Evolutionary conservation across 768 basidiomycete genomes (phyloP), one percentile per base, ranked within the genome.

Genomic region (Boletus rubroflammeus): DNA sequence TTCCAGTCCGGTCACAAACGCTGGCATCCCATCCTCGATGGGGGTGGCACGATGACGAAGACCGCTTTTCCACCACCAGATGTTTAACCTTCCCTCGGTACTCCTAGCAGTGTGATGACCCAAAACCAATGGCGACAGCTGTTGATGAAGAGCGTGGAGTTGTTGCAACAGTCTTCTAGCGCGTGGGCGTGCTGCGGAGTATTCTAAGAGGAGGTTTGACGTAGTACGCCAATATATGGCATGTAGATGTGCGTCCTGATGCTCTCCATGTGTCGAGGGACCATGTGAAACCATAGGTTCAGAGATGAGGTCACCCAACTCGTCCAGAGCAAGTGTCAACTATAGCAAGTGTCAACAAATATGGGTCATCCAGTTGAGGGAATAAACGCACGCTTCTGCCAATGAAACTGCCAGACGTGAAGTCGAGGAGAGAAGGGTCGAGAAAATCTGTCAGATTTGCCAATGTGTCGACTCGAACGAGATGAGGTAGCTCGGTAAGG

Each of bases 161-260:
- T 55, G 56, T 31, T 50, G 54, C 13, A 61, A 46, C 3, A 68
- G 13, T 31, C 34, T 54, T 49, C 50, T 56, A 15, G 51, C 56
- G 14, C 60, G 71, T 7, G 53, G 59, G 32, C 65, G 63, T 15
- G 63, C 60, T 26, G 67, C 67, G 5, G 69, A 67, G 51, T 70
- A 72, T 51, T 70, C 70, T 25, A 70, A 51, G 19, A 72, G 62
- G 15, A 70, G 65, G 39, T 67, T 70, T 5, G 70, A 70, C 1
- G 68, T 41, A 5, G 67, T 65, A 26, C 65, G 70, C 59, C 58
- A 65, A 46, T 60, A 69, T 45, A 72, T 61, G 4, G 62, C 68
- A 34, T 62, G 52, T 14, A 67, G 51, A 21, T 50, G 66, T 26
- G 45, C 46, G 11, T 64, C 59, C 13, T 51, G 58, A 19, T 41